Percentiles rank a stretch among this genome's conserved stretches.
These are phyloP conservation scores for Penicillium diatomitis DNA, from an alignment of 495 filamentous ascomycete species.

Conservation along the genomic window DNA sequence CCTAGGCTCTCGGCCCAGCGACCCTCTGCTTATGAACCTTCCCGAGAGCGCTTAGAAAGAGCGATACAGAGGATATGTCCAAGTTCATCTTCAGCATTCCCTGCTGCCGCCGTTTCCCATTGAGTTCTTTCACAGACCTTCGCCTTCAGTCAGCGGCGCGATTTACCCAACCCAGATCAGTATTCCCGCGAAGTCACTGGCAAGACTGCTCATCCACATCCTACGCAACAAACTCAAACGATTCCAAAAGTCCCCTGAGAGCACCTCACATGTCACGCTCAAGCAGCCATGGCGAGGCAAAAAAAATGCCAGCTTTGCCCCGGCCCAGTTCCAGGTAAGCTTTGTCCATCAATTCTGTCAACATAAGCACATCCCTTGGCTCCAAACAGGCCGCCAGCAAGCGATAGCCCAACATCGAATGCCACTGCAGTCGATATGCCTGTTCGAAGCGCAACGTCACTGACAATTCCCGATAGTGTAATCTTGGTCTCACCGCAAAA, in stretches of 20 bases:
- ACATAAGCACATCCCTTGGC: no score
- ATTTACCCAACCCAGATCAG: background rate
- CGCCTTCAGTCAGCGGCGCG: background rate
- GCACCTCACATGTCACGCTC: conserved; percentile 12
- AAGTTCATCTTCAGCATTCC: background rate
- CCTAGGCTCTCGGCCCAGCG: conserved; percentile 20
- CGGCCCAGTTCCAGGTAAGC: conserved; percentile 28
- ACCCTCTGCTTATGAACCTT: conserved; percentile 10
- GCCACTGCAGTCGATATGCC: no score
- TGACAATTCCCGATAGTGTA: conserved; percentile 45
- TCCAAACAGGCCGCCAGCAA: background rate
- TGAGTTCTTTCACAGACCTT: background rate
- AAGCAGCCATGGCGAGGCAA: conserved; percentile 10
- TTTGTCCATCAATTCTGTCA: background rate
- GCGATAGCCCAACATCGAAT: no score
- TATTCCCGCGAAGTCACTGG: background rate
- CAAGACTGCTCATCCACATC: background rate
- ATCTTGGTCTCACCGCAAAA: conserved; percentile 79
- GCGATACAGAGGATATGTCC: conserved; percentile 8
- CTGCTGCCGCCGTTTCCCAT: conserved; percentile 3
- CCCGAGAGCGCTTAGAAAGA: background rate
- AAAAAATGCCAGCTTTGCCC: conserved; percentile 20
- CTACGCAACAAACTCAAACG: conserved; percentile 5
- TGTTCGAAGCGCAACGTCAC: background rate
- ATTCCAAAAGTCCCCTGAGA: background rate